Evolutionary conservation across 345 rosid genomes (phyloP).

Genomic region (Litchi chinensis): DNA sequence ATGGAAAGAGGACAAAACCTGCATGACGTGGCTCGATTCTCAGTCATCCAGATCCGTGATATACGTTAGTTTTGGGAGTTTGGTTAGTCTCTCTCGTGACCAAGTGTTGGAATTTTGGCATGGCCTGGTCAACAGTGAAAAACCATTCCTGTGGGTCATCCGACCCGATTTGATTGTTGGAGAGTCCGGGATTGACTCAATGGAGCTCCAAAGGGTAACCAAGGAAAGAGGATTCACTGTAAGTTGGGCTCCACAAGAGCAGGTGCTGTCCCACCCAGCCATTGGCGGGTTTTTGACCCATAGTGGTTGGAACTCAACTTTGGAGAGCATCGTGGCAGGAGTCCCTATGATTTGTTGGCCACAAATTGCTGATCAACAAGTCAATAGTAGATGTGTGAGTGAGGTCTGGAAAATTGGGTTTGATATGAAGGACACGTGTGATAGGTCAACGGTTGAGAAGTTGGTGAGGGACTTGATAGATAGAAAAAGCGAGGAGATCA

Average conservation of each 20-base stretch:
- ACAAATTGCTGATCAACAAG: slow-evolving; percentile 35
- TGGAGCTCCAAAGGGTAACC: not conserved
- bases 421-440: slow-evolving; percentile 41
- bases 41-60: slow-evolving; percentile 15
- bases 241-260: slow-evolving; percentile 33
- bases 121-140: slow-evolving; percentile 23
- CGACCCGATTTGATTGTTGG: slow-evolving; percentile 12
- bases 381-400: slow-evolving; percentile 38
- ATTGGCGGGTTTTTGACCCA: slow-evolving; percentile 45
- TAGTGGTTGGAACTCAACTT: slow-evolving; percentile 30
- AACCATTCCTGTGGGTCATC: slow-evolving; percentile 31
- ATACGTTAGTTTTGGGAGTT: slow-evolving; percentile 29
- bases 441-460: slow-evolving; percentile 24
- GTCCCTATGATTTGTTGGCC: slow-evolving; percentile 49
- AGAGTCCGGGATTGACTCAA: not conserved
- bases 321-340: slow-evolving; percentile 38
- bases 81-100: not conserved
- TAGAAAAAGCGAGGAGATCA: slow-evolving; percentile 21
- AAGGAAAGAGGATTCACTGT: slow-evolving; percentile 19
- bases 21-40: slow-evolving; percentile 27
- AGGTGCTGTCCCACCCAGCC: slow-evolving; percentile 31
- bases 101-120: slow-evolving; percentile 29
- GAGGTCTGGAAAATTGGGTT: slow-evolving; percentile 35
- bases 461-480: slow-evolving; percentile 27
- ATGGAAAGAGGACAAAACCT: slow-evolving; percentile 18